Base-by-base conservation (phyloP, 129 eudicot genomes). In the Erigeron canadensis region DNA sequence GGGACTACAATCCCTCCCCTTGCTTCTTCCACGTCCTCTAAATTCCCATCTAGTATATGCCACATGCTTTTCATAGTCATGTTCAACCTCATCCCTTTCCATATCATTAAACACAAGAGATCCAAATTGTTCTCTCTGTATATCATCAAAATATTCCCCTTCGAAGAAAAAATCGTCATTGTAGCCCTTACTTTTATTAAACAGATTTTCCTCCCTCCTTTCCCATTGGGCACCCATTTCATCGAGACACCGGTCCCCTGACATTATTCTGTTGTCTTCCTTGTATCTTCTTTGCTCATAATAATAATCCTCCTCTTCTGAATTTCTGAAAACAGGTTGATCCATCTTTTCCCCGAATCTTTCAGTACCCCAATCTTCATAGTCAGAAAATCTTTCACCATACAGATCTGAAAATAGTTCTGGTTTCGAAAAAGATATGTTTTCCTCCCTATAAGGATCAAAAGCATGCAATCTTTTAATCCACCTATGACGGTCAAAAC, bases 11-110 rank as follows among this genome's bases (percentile, higher is more conserved):
- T n/a, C 41, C 70, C 59, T 72, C 58, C 79, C 69, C 28, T 65
- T 63, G 48, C 51, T 72, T 75, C 81, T 77, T 69, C 38, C 75
- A 75, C 83, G 46, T 47, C 65, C 77, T 80, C 72, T 72, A 55
- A 43, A 48, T 73, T 75, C 79, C 79, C 89, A 71, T 79, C 83
- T 77, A 70, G 69, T 46, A 81, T 70, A 68, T 15, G 74, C 63
- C 10, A 79, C 51, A 71, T 62, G 55, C n/a, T 54, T 57, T 42
- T 70, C 80, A 70, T 80, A 23, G 38, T 44, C 66, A 39, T 21
- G 23, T 61, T 67, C 62, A 46, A 76, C 69, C 51, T 68, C 65
- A 66, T 76, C 75, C 67, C 58, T 71, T 45, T 72, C 81, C 75
- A 70, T 68, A 38, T 18, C 75, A 65, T 54, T 9, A 78, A 42